phyloP scores from a whole-genome alignment of 2,329 filamentous ascomycete species.

The Talaromyces piceae region DNA sequence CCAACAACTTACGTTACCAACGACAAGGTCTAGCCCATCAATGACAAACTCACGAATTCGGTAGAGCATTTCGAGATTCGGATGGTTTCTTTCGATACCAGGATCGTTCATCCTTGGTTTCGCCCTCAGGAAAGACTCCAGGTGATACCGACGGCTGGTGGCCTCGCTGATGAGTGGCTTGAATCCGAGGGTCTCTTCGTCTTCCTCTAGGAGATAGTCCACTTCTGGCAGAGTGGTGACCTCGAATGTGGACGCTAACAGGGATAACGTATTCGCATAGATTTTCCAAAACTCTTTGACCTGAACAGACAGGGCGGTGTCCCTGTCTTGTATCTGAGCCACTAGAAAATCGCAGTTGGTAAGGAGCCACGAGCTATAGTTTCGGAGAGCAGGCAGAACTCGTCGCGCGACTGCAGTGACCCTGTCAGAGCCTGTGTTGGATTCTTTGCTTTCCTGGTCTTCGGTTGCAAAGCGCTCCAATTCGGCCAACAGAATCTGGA shows the following conservation, averaged over 20 bases:
- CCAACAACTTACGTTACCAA: constrained; percentile 34
- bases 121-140: constrained; percentile 33
- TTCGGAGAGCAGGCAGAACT: constrained; percentile 55
- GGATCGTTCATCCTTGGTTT: constrained; percentile 49
- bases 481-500: constrained; percentile 63
- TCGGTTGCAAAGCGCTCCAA: constrained; percentile 53
- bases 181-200: constrained; percentile 60
- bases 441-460: constrained; percentile 36
- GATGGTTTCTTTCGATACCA: constrained; percentile 46
- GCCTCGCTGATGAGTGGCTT: constrained; percentile 49
- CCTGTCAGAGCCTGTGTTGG: constrained; percentile 37
- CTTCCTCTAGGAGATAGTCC: constrained; percentile 60
- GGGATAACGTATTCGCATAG: constrained; percentile 56
- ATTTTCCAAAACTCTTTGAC: constrained; percentile 58
- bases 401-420: constrained; percentile 53
- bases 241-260: constrained; percentile 53
- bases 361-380: constrained; percentile 63
- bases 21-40: constrained; percentile 53
- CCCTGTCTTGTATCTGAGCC: constrained; percentile 43
- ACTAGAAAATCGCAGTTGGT: constrained; percentile 48
- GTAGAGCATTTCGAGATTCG: constrained; percentile 59
- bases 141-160: constrained; percentile 45
- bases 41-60: constrained; percentile 56
- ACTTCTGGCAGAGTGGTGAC: constrained; percentile 49
- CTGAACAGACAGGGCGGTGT: constrained; percentile 49